A percentile compares a stretch with the other conserved stretches of the same genome.
These are phyloP conservation scores for Volvariella surrecta DNA, from an alignment of 1,284 basidiomycete species.

Conservation along the genomic window DNA sequence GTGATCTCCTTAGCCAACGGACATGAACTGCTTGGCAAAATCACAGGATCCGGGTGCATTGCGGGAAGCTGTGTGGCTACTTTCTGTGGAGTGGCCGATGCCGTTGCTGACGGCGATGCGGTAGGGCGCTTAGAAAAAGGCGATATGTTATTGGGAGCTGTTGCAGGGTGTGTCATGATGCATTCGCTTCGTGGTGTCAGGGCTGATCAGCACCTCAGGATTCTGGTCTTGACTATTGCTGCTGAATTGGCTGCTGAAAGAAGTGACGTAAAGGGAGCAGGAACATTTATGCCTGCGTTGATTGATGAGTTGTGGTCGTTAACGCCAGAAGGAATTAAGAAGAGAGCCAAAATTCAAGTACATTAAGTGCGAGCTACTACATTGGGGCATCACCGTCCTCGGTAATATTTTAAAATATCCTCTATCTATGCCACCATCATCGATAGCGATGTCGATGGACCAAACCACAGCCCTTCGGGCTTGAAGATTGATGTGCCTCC, in stretches of 20 bases:
- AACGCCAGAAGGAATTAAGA: slow-evolving; percentile 42
- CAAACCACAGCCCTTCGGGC: too few relatives aligned
- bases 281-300: slow-evolving; percentile 81
- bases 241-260: slow-evolving; percentile 73
- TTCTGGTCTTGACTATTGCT: slow-evolving; percentile 78
- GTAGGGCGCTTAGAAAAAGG: slow-evolving; percentile 49
- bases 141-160: slow-evolving; percentile 67
- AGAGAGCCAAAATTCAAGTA: slow-evolving; percentile 40
- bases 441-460: too few relatives aligned
- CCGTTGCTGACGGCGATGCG: slow-evolving; percentile 16
- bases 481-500: not conserved
- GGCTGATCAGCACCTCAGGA: slow-evolving; percentile 40
- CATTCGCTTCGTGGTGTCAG: slow-evolving; percentile 11
- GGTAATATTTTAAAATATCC: too few relatives aligned
- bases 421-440: too few relatives aligned
- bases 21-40: slow-evolving; percentile 63
- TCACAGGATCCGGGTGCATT: slow-evolving; percentile 91
- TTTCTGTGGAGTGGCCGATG: slow-evolving; percentile 67
- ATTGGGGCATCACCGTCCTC: too few relatives aligned
- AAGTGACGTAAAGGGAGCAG: slow-evolving; percentile 71
- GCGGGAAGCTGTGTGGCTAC: slow-evolving; percentile 72
- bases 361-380: slow-evolving; percentile 7
- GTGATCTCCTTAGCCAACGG: slow-evolving; percentile 75
- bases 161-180: slow-evolving; percentile 57
- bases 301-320: slow-evolving; percentile 76